A percentile compares a stretch with the other conserved stretches of the same genome.
phyloP scores from a whole-genome alignment of 805 yeast species.

The Priceomyces medius region DNA sequence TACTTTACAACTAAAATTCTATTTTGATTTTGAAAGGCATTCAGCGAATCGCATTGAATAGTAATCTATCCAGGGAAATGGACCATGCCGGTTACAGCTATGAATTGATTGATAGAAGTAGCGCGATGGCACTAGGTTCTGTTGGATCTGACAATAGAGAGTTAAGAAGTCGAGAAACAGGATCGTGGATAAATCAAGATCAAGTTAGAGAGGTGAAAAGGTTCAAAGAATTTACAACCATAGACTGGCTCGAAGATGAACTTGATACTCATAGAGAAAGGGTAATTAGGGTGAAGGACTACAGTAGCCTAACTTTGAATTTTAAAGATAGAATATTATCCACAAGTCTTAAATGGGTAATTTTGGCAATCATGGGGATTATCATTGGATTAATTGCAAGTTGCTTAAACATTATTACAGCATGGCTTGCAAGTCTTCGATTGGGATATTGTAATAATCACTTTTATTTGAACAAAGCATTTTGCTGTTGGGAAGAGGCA shows the following conservation, averaged over 20 bases:
- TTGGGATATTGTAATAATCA: constrained; percentile 73
- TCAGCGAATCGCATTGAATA: no score
- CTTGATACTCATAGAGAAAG: constrained; percentile 44
- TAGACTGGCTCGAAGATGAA: constrained; percentile 71
- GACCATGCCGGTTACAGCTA: neutral
- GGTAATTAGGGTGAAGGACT: constrained; percentile 18
- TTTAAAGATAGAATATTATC: constrained; percentile 27
- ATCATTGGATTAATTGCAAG: constrained; percentile 84
- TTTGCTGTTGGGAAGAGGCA: constrained; percentile 76
- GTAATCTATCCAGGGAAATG: no score
- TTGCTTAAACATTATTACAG: constrained; percentile 74
- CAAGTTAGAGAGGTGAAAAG: constrained; percentile 40
- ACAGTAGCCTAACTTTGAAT: constrained; percentile 13
- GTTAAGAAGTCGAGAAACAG: constrained; percentile 28
- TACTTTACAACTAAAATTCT: no score
- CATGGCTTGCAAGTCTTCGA: constrained; percentile 77
- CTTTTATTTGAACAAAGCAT: constrained; percentile 67
- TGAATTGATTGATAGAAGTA: constrained; percentile 1
- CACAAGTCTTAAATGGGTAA: constrained; percentile 63
- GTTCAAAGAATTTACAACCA: constrained; percentile 62
- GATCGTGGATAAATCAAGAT: constrained; percentile 40
- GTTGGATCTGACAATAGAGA: constrained; percentile 1
- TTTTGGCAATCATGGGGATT: constrained; percentile 72
- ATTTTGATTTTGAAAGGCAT: no score
- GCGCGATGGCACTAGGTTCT: neutral